phyloP scores from a whole-genome alignment of 2,329 filamentous ascomycete species.

The Madurella mycetomatis region DNA sequence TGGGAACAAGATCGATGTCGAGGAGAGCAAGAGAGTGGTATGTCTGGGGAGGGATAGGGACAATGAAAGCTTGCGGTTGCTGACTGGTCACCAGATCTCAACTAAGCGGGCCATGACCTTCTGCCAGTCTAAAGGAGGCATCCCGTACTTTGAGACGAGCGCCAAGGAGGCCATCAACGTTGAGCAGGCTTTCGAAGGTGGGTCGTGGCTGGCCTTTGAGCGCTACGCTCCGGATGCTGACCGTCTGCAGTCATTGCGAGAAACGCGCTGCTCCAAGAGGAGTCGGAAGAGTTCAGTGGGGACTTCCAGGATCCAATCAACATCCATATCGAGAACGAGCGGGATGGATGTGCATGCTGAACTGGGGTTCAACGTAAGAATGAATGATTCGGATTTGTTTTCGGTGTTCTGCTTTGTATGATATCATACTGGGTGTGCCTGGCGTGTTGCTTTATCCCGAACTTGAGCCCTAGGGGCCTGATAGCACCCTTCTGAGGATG shows the following conservation, averaged over 20 bases:
- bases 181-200: slow-evolving; percentile 71
- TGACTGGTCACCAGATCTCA: slow-evolving; percentile 59
- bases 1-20: slow-evolving; percentile 98
- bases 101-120: slow-evolving; percentile 96
- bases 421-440: slow-evolving; percentile 25
- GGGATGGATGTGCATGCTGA: slow-evolving; percentile 90
- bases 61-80: not conserved
- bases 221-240: slow-evolving; percentile 4
- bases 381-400: slow-evolving; percentile 16
- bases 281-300: slow-evolving; percentile 94
- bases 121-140: slow-evolving; percentile 94
- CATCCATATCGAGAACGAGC: slow-evolving; percentile 91
- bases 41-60: slow-evolving; percentile 26
- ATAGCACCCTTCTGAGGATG: not conserved
- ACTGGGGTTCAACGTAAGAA: not conserved
- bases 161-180: slow-evolving; percentile 99
- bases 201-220: not conserved
- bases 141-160: slow-evolving; percentile 98
- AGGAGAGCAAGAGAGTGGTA: slow-evolving; percentile 93
- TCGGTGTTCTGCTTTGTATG: slow-evolving; percentile 22
- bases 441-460: slow-evolving; percentile 15
- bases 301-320: slow-evolving; percentile 98
- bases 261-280: slow-evolving; percentile 92
- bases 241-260: slow-evolving; percentile 74
- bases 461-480: slow-evolving; percentile 1